These are phyloP conservation scores for Kondoa subrosea DNA, from an alignment of 768 basidiomycete species.

Conservation along the genomic window DNA sequence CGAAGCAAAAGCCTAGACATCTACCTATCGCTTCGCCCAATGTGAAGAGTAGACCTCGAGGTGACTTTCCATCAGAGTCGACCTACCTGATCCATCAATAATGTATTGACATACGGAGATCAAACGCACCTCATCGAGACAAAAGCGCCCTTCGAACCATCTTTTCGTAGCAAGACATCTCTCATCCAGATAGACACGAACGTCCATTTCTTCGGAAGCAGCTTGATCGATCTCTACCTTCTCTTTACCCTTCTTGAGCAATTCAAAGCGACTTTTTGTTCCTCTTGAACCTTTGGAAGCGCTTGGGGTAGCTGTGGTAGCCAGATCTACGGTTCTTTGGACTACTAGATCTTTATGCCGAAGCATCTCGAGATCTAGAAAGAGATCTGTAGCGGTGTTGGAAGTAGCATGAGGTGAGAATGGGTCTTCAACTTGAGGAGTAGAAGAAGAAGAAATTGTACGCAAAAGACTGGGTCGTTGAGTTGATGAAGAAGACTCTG, in stretches of 20 bases:
- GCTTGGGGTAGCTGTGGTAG: background rate
- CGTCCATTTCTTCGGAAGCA: background rate
- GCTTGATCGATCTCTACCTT: background rate
- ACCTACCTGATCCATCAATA: background rate
- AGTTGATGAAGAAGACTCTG: background rate
- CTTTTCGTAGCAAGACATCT: background rate
- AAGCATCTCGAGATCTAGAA: background rate
- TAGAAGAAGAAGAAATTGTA: background rate
- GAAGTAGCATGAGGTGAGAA: background rate
- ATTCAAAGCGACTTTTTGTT: background rate
- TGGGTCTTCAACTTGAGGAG: background rate
- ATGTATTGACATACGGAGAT: too few species aligned
- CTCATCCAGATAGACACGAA: conserved; percentile 1
- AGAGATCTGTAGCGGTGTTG: conserved; percentile 1
- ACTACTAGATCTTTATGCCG: background rate
- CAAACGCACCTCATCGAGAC: background rate
- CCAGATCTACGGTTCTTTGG: background rate
- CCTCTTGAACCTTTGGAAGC: background rate
- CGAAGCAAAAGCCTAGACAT: background rate
- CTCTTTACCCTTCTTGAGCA: background rate
- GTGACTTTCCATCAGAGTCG: background rate
- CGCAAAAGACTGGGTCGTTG: background rate
- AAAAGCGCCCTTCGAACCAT: background rate
- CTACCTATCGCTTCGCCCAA: conserved; percentile 2
- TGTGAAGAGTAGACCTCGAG: background rate